Base-by-base conservation (phyloP, 805 yeast species). In the Suhomyces vadensis region DNA sequence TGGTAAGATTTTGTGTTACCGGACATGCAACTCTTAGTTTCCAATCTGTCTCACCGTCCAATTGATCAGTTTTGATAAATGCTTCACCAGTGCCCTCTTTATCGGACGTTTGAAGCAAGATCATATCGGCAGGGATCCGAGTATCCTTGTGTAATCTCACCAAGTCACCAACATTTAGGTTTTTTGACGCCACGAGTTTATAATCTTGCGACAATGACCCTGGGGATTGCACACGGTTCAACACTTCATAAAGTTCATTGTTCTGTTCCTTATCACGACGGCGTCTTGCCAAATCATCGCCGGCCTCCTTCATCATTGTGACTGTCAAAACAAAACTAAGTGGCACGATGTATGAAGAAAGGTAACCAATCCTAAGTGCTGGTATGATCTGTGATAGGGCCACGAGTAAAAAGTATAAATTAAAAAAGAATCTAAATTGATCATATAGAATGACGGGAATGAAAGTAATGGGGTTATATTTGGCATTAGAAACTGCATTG, bases 1-100 rank as follows among this genome's bases (percentile, higher is more conserved):
- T 64, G 2, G 53, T 39, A 35, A 79, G 53, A 26, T 63, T 63
- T 60, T 92, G 98, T 0, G 97, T 87, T 22, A 82, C 57, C 9
- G 82, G 75, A 38, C 83, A 77, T 0, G 97, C 94, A 29, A 87
- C 68, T 55, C 99, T 74, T 43, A 94, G 72, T 63, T 94, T 94
- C 99, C 99, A 94, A 67, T 94, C 99, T 5, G 99, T 94, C 64
- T 94, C 99, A 60, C 99, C 99, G 64, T 94, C 99, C 40, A 94
- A 73, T 67, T 94, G 99, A 69, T 94, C 99, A 0, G 99, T 94
- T 56, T 95, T 87, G 51, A 94, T 87, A 57, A 95, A 94, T 1
- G 91, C 78, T 59, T 94, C 99, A 6, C 97, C 97, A 3, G 78
- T 74, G 3, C 71, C 65, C 59, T 88, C 97, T 37, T 55, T 51